phyloP scores from a whole-genome alignment of 2,329 filamentous ascomycete genomes.

The Arthrobotrys iridis region DNA sequence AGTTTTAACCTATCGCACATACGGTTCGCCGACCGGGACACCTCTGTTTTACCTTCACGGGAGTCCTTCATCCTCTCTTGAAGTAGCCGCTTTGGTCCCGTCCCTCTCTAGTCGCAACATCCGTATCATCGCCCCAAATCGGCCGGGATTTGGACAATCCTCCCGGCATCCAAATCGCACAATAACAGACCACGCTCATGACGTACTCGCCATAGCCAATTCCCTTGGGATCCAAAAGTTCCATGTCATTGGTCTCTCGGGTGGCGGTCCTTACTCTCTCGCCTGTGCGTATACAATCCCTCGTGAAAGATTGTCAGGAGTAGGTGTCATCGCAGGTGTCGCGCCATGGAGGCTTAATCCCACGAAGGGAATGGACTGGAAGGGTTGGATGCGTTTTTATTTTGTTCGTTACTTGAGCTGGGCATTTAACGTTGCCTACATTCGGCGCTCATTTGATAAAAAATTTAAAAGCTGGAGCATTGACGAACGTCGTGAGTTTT shows the following conservation, averaged over 20 bases:
- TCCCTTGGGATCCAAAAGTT: slow-evolving; percentile 33
- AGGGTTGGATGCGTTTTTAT: slow-evolving; percentile 57
- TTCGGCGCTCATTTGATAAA: slow-evolving; percentile 52
- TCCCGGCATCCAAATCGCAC: slow-evolving; percentile 59
- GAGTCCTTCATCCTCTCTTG: slow-evolving; percentile 62
- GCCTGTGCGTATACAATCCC: slow-evolving; percentile 45
- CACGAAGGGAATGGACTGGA: slow-evolving; percentile 54
- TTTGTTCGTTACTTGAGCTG: slow-evolving; percentile 49
- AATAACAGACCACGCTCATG: slow-evolving; percentile 35
- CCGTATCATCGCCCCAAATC: slow-evolving; percentile 62
- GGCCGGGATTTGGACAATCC: slow-evolving; percentile 64
- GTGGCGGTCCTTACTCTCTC: slow-evolving; percentile 45
- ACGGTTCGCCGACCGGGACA: slow-evolving; percentile 58
- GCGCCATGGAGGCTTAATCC: slow-evolving; percentile 60
- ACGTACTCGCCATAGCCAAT: slow-evolving; percentile 41
- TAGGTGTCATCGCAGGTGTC: slow-evolving; percentile 61
- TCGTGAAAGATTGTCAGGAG: slow-evolving; percentile 59
- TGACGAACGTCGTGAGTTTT: slow-evolving; percentile 56
- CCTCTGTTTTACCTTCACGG: slow-evolving; percentile 63
- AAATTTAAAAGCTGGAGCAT: slow-evolving; percentile 54
- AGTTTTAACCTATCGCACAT: slow-evolving; percentile 55
- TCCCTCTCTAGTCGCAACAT: slow-evolving; percentile 58
- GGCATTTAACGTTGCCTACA: slow-evolving; percentile 49
- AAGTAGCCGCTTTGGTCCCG: slow-evolving; percentile 59
- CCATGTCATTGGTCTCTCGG: slow-evolving; percentile 39